phyloP scores from a whole-genome alignment of 768 basidiomycete species.

The Lactarius sp. region DNA sequence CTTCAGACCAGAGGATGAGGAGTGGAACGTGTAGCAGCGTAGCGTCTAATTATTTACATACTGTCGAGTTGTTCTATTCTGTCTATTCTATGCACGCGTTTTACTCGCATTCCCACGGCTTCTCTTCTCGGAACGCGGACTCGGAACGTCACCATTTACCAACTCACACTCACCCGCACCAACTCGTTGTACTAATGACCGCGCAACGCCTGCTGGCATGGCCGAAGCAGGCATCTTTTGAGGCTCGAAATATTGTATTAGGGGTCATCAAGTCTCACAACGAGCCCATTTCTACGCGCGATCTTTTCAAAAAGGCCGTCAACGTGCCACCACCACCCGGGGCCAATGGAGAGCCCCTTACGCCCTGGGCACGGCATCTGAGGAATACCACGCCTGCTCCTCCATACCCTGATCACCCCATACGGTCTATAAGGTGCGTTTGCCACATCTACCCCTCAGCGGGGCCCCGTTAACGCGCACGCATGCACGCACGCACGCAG shows the following conservation, averaged over 20 bases:
- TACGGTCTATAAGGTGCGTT: slow-evolving; percentile 52
- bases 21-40: slow-evolving; percentile 34
- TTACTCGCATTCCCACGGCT: slow-evolving; percentile 1
- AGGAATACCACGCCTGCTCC: slow-evolving; percentile 37
- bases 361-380: slow-evolving; percentile 15
- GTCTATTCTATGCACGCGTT: not conserved
- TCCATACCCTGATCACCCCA: slow-evolving; percentile 41
- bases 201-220: slow-evolving; percentile 5
- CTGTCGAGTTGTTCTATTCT: too few relatives aligned
- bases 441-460: too few relatives aligned
- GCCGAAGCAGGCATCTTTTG: slow-evolving; percentile 14
- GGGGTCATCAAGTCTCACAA: slow-evolving; percentile 24
- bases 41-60: not conserved
- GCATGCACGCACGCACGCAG: slow-evolving; percentile 32
- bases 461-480: not conserved
- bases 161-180: not conserved
- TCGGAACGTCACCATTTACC: not conserved
- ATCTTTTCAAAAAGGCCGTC: slow-evolving; percentile 30
- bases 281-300: slow-evolving; percentile 29
- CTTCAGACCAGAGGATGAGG: slow-evolving; percentile 79
- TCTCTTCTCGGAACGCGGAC: too few relatives aligned
- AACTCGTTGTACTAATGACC: slow-evolving; percentile 1
- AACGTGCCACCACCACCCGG: slow-evolving; percentile 20
- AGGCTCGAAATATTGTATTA: slow-evolving; percentile 29
- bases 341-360: not conserved